phyloP scores from a whole-genome alignment of 1,139 yeast species.

The Hanseniaspora uvarum region DNA sequence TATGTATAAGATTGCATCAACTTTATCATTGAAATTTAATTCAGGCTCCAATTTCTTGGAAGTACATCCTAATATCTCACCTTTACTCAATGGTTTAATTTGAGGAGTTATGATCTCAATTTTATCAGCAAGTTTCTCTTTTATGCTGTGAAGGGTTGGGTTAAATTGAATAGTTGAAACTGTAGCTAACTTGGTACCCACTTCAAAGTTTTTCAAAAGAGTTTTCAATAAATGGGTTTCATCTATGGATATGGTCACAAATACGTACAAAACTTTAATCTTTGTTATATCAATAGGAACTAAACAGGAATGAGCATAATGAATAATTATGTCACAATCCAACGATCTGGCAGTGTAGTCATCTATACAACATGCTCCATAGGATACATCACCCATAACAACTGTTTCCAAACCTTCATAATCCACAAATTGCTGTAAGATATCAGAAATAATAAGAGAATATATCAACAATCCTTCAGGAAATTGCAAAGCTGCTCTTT shows the following conservation, averaged over 20 bases:
- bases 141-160: slow-evolving; percentile 77
- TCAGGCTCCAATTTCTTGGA: slow-evolving; percentile 51
- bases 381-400: slow-evolving; percentile 97
- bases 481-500: slow-evolving; percentile 84
- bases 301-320: slow-evolving; percentile 93
- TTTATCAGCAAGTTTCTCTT: slow-evolving; percentile 45
- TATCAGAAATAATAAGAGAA: slow-evolving; percentile 78
- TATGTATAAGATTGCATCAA: slow-evolving; percentile 73
- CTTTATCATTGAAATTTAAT: slow-evolving; percentile 39
- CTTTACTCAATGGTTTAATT: slow-evolving; percentile 82
- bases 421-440: slow-evolving; percentile 77
- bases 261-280: slow-evolving; percentile 85
- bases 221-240: slow-evolving; percentile 73
- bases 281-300: slow-evolving; percentile 89
- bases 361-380: slow-evolving; percentile 97
- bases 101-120: slow-evolving; percentile 70
- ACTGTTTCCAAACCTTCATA: slow-evolving; percentile 53
- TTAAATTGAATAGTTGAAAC: slow-evolving; percentile 96
- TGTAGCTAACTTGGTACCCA: slow-evolving; percentile 56
- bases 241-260: slow-evolving; percentile 86
- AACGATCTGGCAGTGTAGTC: slow-evolving; percentile 88
- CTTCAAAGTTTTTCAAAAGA: slow-evolving; percentile 53
- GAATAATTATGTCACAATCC: slow-evolving; percentile 89
- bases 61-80: slow-evolving; percentile 94
- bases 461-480: slow-evolving; percentile 92